These are phyloP conservation scores for Holtermannia corniformis DNA, from an alignment of 768 basidiomycete species.

Conservation along the genomic window DNA sequence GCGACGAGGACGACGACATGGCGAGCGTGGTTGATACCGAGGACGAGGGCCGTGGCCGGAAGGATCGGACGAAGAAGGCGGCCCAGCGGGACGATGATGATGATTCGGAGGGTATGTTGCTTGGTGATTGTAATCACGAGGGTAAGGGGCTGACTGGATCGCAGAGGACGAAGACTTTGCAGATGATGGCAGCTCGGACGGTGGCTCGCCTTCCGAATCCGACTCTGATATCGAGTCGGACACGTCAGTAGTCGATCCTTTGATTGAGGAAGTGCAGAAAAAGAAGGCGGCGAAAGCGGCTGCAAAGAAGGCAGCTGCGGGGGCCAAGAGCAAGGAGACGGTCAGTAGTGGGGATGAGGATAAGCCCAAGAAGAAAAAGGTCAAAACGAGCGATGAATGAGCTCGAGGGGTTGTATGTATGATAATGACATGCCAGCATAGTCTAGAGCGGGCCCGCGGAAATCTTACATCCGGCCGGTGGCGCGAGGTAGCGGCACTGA, in stretches of 20 bases:
- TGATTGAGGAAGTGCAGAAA: conserved; percentile 38
- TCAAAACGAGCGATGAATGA: conserved; percentile 21
- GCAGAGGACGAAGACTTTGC: conserved; percentile 80
- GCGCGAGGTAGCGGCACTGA: no score
- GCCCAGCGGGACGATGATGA: conserved; percentile 49
- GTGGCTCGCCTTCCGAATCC: conserved; percentile 76
- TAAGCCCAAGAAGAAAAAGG: conserved; percentile 35
- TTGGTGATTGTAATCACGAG: neutral
- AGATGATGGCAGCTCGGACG: conserved; percentile 64
- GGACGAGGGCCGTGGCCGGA: conserved; percentile 60
- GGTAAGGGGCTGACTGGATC: neutral
- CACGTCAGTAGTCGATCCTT: conserved; percentile 34
- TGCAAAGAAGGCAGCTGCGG: neutral
- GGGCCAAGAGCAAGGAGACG: conserved; percentile 13
- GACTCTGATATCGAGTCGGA: conserved; percentile 53
- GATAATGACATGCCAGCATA: no score
- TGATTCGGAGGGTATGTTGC: conserved; percentile 31
- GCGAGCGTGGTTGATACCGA: conserved; percentile 46
- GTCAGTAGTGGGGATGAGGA: conserved; percentile 19
- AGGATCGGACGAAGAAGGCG: conserved; percentile 47
- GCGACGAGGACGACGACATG: conserved; percentile 43
- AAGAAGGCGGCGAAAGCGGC: conserved; percentile 38
- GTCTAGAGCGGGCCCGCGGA: no score
- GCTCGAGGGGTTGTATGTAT: neutral
- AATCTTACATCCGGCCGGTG: no score